These are phyloP conservation scores for Rheum nobile DNA, from an alignment of 148 eudicot genomes.

Conservation along the genomic window DNA sequence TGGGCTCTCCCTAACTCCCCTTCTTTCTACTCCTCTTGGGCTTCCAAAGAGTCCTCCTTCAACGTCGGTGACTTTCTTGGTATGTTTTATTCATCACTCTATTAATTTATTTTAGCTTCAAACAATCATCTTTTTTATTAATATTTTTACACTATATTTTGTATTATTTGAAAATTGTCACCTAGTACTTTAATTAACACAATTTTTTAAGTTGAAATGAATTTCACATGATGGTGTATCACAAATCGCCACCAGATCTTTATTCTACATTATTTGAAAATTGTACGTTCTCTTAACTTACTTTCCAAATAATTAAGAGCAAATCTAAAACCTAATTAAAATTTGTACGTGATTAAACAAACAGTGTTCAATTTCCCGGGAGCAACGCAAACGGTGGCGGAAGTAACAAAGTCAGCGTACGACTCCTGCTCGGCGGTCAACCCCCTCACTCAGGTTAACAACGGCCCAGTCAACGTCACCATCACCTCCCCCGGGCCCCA, in stretches of 20 bases:
- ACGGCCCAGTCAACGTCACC: conserved; percentile 37
- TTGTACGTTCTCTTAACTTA: too few species aligned
- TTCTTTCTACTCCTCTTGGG: conserved; percentile 39
- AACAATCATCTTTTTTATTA: too few species aligned
- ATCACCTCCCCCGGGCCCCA: conserved; percentile 35
- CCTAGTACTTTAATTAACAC: too few species aligned
- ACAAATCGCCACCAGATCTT: too few species aligned
- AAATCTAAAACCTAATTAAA: too few species aligned
- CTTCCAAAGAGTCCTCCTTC: conserved; percentile 18
- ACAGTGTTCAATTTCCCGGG: conserved; percentile 43
- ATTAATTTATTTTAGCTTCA: background rate
- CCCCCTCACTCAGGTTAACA: conserved; percentile 19
- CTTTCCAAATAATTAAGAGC: too few species aligned
- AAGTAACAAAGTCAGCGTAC: conserved; percentile 29
- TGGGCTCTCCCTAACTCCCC: conserved; percentile 19
- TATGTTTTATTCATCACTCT: conserved; percentile 8
- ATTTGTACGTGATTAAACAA: too few species aligned
- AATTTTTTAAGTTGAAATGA: too few species aligned
- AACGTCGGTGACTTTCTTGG: conserved; percentile 52
- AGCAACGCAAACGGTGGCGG: conserved; percentile 37
- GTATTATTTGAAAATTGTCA: too few species aligned
- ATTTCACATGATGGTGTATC: too few species aligned
- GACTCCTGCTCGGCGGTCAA: conserved; percentile 26
- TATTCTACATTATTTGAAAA: too few species aligned
- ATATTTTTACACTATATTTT: too few species aligned